These are phyloP conservation scores for Chlorella sp. DNA, from an alignment of 139 green algal species.

Conservation along the genomic window DNA sequence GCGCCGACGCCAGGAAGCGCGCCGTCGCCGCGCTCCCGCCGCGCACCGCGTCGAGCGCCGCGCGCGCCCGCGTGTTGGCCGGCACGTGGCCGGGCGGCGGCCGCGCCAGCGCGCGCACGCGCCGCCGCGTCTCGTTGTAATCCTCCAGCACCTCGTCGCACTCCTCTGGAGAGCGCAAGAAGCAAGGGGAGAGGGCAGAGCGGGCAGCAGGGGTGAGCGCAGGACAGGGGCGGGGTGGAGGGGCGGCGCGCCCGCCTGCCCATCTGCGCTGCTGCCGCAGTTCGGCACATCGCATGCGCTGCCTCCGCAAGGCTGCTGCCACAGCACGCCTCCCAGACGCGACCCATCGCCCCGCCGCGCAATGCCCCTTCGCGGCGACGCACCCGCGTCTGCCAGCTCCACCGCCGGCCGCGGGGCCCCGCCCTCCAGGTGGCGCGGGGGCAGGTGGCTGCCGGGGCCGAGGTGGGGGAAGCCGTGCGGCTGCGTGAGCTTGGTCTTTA, in stretches of 20 bases:
- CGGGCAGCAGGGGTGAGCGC: too few relatives aligned
- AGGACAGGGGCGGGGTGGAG: too few relatives aligned
- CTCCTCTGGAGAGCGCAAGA: constrained; percentile 37
- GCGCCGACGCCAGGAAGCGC: constrained; percentile 52
- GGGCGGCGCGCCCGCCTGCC: too few relatives aligned
- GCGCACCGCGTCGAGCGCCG: neutral
- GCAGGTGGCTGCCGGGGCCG: constrained; percentile 1
- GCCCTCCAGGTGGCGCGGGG: neutral
- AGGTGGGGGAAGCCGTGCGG: neutral
- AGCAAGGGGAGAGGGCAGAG: neutral
- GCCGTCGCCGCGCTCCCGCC: constrained; percentile 21
- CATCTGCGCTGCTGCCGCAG: too few relatives aligned
- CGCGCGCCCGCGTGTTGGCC: constrained; percentile 11
- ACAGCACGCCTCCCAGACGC: too few relatives aligned
- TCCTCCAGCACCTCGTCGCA: constrained; percentile 53
- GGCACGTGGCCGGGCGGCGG: constrained; percentile 41
- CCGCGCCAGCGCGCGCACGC: constrained; percentile 25
- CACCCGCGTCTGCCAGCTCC: constrained; percentile 17
- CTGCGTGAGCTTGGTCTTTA: constrained; percentile 16
- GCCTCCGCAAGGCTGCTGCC: too few relatives aligned
- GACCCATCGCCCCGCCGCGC: too few relatives aligned
- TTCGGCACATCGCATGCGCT: too few relatives aligned
- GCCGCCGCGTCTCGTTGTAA: constrained; percentile 31
- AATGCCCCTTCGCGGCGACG: too few relatives aligned
- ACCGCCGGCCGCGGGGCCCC: too few relatives aligned